Conservation (phyloP, 1,284 basidiomycete genomes). For the Stereum hirsutum region DNA sequence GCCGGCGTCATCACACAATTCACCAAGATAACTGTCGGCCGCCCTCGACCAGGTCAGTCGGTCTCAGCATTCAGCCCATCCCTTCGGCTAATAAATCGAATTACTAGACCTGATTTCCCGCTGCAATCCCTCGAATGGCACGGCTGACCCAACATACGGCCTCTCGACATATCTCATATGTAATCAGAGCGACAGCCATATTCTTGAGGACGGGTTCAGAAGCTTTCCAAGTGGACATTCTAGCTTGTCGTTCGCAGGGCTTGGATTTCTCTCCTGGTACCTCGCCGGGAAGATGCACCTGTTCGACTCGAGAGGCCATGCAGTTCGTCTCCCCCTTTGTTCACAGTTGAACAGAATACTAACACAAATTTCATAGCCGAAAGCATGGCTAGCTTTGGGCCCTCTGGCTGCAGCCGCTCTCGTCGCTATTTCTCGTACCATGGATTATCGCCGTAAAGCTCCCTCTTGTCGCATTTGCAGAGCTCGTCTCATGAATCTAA, state of each 20-base stretch:
- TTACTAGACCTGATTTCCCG: constrained; percentile 67
- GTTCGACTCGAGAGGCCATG: constrained; percentile 76
- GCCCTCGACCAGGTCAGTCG: constrained; percentile 63
- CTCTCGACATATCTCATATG: constrained; percentile 75
- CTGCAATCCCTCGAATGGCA: constrained; percentile 66
- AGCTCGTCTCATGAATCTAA: background rate
- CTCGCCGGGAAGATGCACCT: constrained; percentile 88
- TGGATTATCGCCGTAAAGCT: constrained; percentile 30
- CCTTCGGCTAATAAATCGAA: too few relatives aligned
- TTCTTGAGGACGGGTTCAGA: constrained; percentile 81
- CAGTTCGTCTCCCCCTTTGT: constrained; percentile 45
- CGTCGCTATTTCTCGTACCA: constrained; percentile 86
- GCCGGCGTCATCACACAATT: constrained; percentile 75
- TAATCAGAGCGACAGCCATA: constrained; percentile 50
- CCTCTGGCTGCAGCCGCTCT: constrained; percentile 77
- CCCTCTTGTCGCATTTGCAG: background rate
- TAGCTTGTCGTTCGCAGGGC: constrained; percentile 84
- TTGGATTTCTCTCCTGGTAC: constrained; percentile 87
- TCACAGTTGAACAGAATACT: too few relatives aligned
- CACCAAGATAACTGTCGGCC: constrained; percentile 1
- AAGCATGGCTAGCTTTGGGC: constrained; percentile 76
- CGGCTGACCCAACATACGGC: constrained; percentile 64
- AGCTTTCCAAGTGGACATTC: constrained; percentile 94
- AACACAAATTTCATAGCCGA: constrained; percentile 58
- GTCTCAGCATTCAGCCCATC: background rate